Conservation (phyloP, 495 filamentous ascomycete species). For the Aspergillus egyptiacus region DNA sequence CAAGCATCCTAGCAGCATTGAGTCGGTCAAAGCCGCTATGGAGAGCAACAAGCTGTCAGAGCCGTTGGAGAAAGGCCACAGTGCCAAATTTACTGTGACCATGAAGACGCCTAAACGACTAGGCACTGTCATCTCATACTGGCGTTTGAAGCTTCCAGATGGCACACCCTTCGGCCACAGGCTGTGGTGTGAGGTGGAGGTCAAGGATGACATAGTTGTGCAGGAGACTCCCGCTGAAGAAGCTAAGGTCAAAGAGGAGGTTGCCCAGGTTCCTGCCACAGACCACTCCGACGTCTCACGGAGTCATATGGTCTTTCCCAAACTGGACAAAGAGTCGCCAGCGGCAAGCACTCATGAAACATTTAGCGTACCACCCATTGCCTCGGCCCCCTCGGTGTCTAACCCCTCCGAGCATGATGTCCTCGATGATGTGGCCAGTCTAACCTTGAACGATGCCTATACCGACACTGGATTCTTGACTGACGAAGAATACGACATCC, state of each 20-base stretch:
- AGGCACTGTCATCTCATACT: slow-evolving; percentile 85
- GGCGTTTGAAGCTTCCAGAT: slow-evolving; percentile 81
- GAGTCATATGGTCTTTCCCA: slow-evolving; percentile 93
- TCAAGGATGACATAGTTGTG: slow-evolving; percentile 33
- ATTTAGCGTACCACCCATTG: slow-evolving; percentile 21
- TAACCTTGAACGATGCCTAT: slow-evolving; percentile 56
- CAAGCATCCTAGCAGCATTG: slow-evolving; percentile 64
- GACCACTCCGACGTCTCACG: slow-evolving; percentile 27
- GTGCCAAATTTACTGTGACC: slow-evolving; percentile 72
- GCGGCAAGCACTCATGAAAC: slow-evolving; percentile 68
- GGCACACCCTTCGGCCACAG: slow-evolving; percentile 83
- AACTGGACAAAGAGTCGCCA: slow-evolving; percentile 90
- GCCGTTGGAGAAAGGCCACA: slow-evolving; percentile 64
- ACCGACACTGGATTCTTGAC: slow-evolving; percentile 72
- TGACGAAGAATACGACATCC: slow-evolving; percentile 95
- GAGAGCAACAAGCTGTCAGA: slow-evolving; percentile 72
- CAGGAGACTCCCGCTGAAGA: slow-evolving; percentile 14
- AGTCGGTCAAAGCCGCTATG: slow-evolving; percentile 64
- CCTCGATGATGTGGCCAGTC: slow-evolving; percentile 61
- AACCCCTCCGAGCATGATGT: slow-evolving; percentile 48
- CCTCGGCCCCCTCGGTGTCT: slow-evolving; percentile 35
- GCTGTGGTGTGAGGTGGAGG: slow-evolving; percentile 88
- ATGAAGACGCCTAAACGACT: slow-evolving; percentile 69
- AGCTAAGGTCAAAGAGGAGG: slow-evolving; percentile 16
- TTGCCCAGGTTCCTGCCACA: slow-evolving; percentile 12